A percentile compares a stretch with the other conserved stretches of the same genome.
These are phyloP conservation scores for Peniophora sp. DNA, from an alignment of 1,284 basidiomycete genomes.

Conservation along the genomic window DNA sequence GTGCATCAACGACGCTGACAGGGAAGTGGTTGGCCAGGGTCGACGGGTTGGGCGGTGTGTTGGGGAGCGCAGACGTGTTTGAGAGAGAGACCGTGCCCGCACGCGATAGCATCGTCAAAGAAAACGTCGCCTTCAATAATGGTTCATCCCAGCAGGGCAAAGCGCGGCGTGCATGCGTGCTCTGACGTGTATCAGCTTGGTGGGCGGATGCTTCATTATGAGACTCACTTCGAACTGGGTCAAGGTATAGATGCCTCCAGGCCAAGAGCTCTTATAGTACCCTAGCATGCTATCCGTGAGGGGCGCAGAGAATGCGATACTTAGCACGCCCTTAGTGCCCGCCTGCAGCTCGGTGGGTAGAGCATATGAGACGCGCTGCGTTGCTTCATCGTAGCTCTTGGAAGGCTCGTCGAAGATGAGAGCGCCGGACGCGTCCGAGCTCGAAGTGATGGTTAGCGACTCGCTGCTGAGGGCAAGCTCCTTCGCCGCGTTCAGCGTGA, in stretches of 20 bases:
- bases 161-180: constrained; percentile 78
- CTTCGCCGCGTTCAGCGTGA: constrained; percentile 65
- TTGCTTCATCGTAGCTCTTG: constrained; percentile 40
- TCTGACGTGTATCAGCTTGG: constrained; percentile 41
- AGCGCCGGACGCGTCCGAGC: constrained; percentile 48
- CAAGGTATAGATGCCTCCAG: constrained; percentile 60
- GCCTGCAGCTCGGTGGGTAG: constrained; percentile 51
- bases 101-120: constrained; percentile 79
- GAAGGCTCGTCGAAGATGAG: constrained; percentile 34
- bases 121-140: constrained; percentile 82
- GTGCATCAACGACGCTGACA: constrained; percentile 1
- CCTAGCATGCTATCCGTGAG: constrained; percentile 68
- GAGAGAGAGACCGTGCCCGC: constrained; percentile 68
- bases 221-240: constrained; percentile 73
- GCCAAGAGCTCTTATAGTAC: constrained; percentile 61
- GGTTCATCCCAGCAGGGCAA: constrained; percentile 96
- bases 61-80: constrained; percentile 68
- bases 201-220: not conserved
- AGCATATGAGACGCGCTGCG: constrained; percentile 58
- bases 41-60: constrained; percentile 39
- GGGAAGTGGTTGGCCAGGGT: constrained; percentile 11
- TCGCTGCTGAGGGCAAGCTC: constrained; percentile 61
- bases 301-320: constrained; percentile 54
- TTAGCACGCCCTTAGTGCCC: constrained; percentile 57
- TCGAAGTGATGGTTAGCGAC: constrained; percentile 40